Conservation (phyloP, 2,329 filamentous ascomycete genomes). For the Epichloe gansuensis region DNA sequence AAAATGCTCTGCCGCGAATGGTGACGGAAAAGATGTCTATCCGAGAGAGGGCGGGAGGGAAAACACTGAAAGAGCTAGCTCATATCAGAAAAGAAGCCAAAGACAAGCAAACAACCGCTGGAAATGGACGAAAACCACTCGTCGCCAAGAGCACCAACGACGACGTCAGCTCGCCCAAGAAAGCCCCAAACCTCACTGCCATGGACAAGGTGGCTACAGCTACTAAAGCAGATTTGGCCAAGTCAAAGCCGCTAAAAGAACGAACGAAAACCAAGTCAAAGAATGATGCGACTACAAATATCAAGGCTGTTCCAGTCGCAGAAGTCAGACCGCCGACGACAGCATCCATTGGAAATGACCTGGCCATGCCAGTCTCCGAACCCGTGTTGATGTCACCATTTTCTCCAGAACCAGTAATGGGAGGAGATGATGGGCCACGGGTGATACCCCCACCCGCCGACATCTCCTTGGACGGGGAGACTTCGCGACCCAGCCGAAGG, state of each 20-base stretch:
- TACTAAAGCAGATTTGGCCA: conserved; percentile 28
- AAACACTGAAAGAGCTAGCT: conserved; percentile 35
- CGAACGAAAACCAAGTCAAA: conserved; percentile 18
- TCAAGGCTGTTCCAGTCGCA: conserved; percentile 11
- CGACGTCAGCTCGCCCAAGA: conserved; percentile 46
- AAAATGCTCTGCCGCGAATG: conserved; percentile 15
- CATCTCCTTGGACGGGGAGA: conserved; percentile 42
- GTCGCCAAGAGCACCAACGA: conserved; percentile 48
- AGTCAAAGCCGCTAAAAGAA: conserved; percentile 15
- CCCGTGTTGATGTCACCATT: conserved; percentile 32
- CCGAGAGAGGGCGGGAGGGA: conserved; percentile 25
- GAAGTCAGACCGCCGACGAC: conserved; percentile 10
- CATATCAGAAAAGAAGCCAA: conserved; percentile 28
- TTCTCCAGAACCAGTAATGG: conserved; percentile 34
- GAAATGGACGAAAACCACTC: conserved; percentile 34
- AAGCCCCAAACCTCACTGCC: conserved; percentile 24
- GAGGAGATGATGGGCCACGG: conserved; percentile 21
- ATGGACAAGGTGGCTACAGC: conserved; percentile 26
- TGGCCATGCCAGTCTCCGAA: conserved; percentile 23
- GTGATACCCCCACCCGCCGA: conserved; percentile 50
- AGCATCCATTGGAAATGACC: conserved; percentile 9
- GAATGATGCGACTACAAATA: conserved; percentile 10
- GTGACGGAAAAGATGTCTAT: conserved; percentile 16
- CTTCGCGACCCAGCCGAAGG: conserved; percentile 53
- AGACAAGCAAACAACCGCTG: conserved; percentile 17